Base-by-base conservation (phyloP, 345 rosid species). In the Schrenkiella parvula region DNA sequence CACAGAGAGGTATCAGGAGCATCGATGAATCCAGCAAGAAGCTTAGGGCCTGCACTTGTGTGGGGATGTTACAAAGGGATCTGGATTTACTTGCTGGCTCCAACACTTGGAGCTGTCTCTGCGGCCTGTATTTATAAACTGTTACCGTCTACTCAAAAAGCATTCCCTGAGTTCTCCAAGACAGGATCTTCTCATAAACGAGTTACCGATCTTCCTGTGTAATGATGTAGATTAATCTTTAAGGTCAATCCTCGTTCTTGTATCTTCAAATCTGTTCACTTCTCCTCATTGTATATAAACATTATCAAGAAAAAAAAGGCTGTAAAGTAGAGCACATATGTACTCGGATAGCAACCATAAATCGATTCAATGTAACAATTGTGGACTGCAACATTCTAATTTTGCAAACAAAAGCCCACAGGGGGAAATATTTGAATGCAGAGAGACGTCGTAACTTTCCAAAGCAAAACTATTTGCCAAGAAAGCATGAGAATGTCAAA, bases 11-110 rank as follows among this genome's bases (percentile, higher is more conserved):
- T 88, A 1, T 79, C 93, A 14, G 93, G 93, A 53, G 90, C 93
- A 34, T 88, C 93, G 2, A 86, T 88, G 90, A 88, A 88, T 64
- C 93, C 93, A 15, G 91, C 91, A 34, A 80, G 89, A 71, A 85
- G 85, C 75, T 32, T 85, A 64, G 89, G 89, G 0, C 89, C 89
- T 12, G 87, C 84, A 14, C 72, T 85, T 0, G 89, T 80, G 22
- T 83, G 81, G 39, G 65, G 72, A 28, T 42, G 79, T 44, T 85
- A 73, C 64, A 76, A 76, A 38, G 77, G 84, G 15, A 8, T 85
- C 8, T 85, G 84, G 87, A 73, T 83, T 23, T 85, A 83, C 63
- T 48, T 85, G 31, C 70, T 78, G 7, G 59, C 89, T 10, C 87
- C 89, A 28, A 76, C 62, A 19, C 68, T 83, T 26, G 87, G 89